Evolutionary conservation across 768 basidiomycete genomes (phyloP).

Genomic region (Auriscalpium orientale): DNA sequence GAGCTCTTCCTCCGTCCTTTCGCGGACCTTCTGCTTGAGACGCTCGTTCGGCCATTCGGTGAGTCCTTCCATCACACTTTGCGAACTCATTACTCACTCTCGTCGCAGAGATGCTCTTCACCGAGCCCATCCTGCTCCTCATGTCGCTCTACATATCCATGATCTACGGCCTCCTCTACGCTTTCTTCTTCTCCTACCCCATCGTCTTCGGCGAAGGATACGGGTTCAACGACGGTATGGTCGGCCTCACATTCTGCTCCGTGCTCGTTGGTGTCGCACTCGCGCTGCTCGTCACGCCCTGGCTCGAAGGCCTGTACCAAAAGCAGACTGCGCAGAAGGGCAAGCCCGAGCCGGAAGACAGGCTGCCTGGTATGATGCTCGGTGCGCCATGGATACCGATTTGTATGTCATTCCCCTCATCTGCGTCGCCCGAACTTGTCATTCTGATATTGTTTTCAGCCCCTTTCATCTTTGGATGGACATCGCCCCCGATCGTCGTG

Average conservation of each 20-base stretch:
- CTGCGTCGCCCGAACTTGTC: background rate
- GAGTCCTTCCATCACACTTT: background rate
- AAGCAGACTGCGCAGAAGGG: slow-evolving; percentile 26
- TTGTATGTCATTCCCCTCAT: slow-evolving; percentile 1
- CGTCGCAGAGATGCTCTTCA: slow-evolving; percentile 29
- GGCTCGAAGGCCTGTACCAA: slow-evolving; percentile 27
- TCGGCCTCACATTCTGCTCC: slow-evolving; percentile 32
- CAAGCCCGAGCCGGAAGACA: slow-evolving; percentile 34
- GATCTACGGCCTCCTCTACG: slow-evolving; percentile 34
- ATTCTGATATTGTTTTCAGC: too few species aligned
- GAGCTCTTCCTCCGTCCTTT: slow-evolving; percentile 30
- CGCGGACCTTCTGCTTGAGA: slow-evolving; percentile 29
- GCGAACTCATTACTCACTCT: background rate
- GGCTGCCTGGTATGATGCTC: slow-evolving; percentile 31
- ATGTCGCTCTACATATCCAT: slow-evolving; percentile 38
- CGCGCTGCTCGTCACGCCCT: slow-evolving; percentile 25
- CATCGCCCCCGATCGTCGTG: slow-evolving; percentile 25
- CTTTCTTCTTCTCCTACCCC: slow-evolving; percentile 28
- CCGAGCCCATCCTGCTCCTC: slow-evolving; percentile 38
- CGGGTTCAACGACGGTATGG: slow-evolving; percentile 25
- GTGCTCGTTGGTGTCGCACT: slow-evolving; percentile 32
- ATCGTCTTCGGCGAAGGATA: slow-evolving; percentile 24
- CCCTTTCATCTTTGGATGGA: slow-evolving; percentile 38
- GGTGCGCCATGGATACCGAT: slow-evolving; percentile 29
- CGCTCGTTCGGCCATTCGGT: slow-evolving; percentile 34